Evolutionary conservation across 2,329 filamentous ascomycete genomes (phyloP), one percentile per base, ranked within the genome.

Genomic region (Beauveria caledonica): DNA sequence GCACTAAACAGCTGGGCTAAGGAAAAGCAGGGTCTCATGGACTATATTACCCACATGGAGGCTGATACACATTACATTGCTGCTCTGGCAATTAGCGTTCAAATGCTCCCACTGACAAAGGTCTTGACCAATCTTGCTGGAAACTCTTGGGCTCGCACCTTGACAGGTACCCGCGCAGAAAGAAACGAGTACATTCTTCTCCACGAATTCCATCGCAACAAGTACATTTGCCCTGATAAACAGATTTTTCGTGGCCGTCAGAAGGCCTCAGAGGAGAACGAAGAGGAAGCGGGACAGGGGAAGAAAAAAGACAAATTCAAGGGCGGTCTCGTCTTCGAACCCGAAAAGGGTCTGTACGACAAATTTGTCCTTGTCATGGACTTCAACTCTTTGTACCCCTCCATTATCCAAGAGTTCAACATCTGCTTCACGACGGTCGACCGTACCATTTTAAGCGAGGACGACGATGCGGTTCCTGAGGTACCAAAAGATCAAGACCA

Each of bases 251-350:
- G 87, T 66, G 86, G 86, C 15, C 89, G 90, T 62, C 81, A 85
- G 53, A 89, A 88, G 68, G 76, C 77, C 17, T 88, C 91, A 60
- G 90, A 92, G 57, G 88, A 91, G 63, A 79, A 80, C 55, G 86
- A 88, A 8, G 88, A 90, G 52, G 89, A 87, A 23, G 80, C 73
- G 15, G 84, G 80, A 9, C 89, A 91, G 64, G 84, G 83, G 62
- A 99, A 97, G 77, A 99, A 97, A 80, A 99, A 97, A 74, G 95
- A 99, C 77, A 99, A 97, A 75, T 99, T 89, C 80, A 97, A 99
- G 78, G 94, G 94, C 71, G 94, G 95, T 80, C 86, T 99, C 36
- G 94, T 99, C 61, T 97, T 99, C 68, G 94, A 99, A 73, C 94
- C 94, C 5, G 92, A 97, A 72, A 97, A 93, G 74, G 94, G 95